Evolutionary conservation across 106 monocot species (phyloP).

Genomic region (Dioscorea zingiberensis): DNA sequence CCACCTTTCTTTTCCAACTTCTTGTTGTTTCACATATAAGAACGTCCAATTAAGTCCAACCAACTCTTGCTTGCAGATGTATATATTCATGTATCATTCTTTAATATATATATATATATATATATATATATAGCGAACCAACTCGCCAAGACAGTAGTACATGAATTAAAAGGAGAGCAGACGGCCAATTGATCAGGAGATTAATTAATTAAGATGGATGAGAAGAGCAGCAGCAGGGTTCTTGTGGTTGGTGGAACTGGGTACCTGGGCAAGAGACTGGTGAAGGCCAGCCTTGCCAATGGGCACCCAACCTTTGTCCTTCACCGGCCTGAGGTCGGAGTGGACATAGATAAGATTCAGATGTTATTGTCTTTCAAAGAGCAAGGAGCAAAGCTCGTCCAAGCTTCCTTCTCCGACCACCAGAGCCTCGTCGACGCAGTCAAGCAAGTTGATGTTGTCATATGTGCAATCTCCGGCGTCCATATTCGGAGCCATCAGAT

Average conservation of each 20-base stretch:
- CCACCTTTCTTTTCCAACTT: too few species aligned
- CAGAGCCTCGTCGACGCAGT: slow-evolving; percentile 52
- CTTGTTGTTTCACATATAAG: too few species aligned
- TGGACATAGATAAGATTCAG: slow-evolving; percentile 62
- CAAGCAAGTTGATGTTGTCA: slow-evolving; percentile 40
- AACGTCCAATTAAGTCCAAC: too few species aligned
- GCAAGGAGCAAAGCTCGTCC: slow-evolving; percentile 38
- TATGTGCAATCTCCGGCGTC: slow-evolving; percentile 57
- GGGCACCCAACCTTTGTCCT: slow-evolving; percentile 48
- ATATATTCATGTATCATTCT: too few species aligned
- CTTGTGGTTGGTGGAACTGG: slow-evolving; percentile 61
- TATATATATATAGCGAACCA: too few species aligned
- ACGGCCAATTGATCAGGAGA: too few species aligned
- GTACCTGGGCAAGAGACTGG: slow-evolving; percentile 48
- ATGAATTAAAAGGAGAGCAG: too few species aligned
- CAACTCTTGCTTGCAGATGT: too few species aligned
- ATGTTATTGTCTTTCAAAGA: slow-evolving; percentile 43
- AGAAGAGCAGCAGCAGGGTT: slow-evolving; percentile 36
- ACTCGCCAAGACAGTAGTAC: too few species aligned
- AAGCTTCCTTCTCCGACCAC: slow-evolving; percentile 48
- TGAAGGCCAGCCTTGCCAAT: slow-evolving; percentile 38
- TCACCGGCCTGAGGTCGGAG: slow-evolving; percentile 32
- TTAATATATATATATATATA: too few species aligned
- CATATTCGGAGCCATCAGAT: slow-evolving; percentile 52
- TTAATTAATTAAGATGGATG: too few species aligned